Base-by-base conservation (phyloP, 1,284 basidiomycete genomes). In the Microstroma glucosiphilum region DNA sequence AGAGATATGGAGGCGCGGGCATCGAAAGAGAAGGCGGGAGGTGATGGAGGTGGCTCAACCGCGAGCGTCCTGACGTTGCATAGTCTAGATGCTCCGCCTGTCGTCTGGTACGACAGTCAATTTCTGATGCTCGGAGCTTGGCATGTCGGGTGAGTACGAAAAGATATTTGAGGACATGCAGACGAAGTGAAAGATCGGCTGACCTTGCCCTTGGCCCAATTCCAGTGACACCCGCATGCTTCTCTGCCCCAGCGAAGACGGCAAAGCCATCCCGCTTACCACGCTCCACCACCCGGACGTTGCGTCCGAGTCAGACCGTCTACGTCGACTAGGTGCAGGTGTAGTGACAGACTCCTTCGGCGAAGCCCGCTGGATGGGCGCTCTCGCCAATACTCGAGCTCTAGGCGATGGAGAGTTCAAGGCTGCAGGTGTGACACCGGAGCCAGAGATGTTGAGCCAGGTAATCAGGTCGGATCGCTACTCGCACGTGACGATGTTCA, bases 281-380 rank as follows among this genome's bases (percentile, higher is more conserved):
- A 67, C 65, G 17, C 70, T 70, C 56, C 94, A 98, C 79, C 93
- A 96, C 79, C 89, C 92, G 17, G 93, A 97, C 73, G 85, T 90
- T 23, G 87, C 86, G 23, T 84, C 89, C 19, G 96, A 98, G 79
- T 86, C 90, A 12, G 86, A 86, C 49, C 84, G 94, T 37, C 82
- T 98, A 57, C 86, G 93, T 53, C 85, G 89, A 61, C 89, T 92
- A 85, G 93, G 92, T 9, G 88, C 88, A 7, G 87, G 90, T 1
- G 81, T 96, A 30, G 89, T 96, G 55, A 90, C 91, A 4, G 94
- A 98, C 79, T 92, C 90, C 3, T 98, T 92, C 75, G 94, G 96
- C 40, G 94, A 98, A 82, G 87, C 88, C 49, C 83, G 92, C 49
- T 97, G 92, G 92, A 96, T 96, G 88, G 94, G 94, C 8, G 90